Evolutionary conservation across 805 yeast genomes (phyloP), one percentile per base, ranked within the genome.

Genomic region (Candida xyloterini): DNA sequence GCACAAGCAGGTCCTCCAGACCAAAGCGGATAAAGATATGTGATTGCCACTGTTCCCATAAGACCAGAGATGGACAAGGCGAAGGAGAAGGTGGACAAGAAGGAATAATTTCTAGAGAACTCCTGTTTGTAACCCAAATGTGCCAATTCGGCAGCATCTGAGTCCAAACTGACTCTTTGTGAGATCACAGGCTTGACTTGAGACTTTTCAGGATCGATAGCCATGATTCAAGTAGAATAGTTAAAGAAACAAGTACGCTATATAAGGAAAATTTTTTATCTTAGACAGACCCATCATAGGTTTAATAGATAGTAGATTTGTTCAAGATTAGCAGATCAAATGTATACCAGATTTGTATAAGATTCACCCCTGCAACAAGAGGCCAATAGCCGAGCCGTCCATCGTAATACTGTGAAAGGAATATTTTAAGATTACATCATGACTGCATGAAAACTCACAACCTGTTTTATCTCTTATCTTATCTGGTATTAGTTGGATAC

Each of bases 21-120:
- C 56, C 26, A 72, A 55, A 7, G n/a, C n/a, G 78, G 77, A 48
- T 71, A 73, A 38, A 59, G 39, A 32, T 70, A 63, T 8, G 80
- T 76, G 24, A 81, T 75, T 9, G 82, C 67, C 24, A 78, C 72
- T 28, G 83, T 76, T 10, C 85, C 84, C 59, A 78, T 71, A 33
- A 79, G 65, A 14, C 85, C 84, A 57, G 81, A 79, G 47, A 79
- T 78, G 21, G 81, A 74, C 30, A 78, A 71, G 3, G 84, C 84
- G 47, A 78, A 78, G 3, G 83, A 81, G 49, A 75, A 79, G 9
- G 81, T 80, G 32, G 81, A 78, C 32, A 78, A 48, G 41, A 78
- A 70, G n/a, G 75, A 68, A 60, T 78, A 80, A 33, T 68, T 71
- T 56, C 87, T 71, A 43, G 59, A 65, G 44, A 81, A 67, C 47